These are phyloP conservation scores for Rosellinia necatrix DNA, from an alignment of 2,329 filamentous ascomycete species.

Conservation along the genomic window DNA sequence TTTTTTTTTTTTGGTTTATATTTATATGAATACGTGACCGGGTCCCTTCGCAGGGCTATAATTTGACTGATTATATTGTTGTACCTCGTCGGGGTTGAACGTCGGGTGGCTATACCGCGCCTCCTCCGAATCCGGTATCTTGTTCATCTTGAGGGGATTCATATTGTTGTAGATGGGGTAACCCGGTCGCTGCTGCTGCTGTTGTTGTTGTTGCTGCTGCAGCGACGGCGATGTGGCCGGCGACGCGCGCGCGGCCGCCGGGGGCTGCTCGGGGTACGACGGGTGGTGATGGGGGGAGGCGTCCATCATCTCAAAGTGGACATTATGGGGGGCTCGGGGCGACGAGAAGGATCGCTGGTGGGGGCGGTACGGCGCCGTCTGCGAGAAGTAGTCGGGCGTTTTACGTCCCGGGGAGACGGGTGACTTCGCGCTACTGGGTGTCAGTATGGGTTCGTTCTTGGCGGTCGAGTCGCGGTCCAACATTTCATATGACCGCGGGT, in stretches of 20 bases:
- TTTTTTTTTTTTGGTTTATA: no score
- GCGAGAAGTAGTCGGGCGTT: constrained; percentile 57
- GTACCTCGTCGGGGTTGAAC: no score
- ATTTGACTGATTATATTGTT: constrained; percentile 26
- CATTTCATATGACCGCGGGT: constrained; percentile 80
- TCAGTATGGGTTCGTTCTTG: constrained; percentile 54
- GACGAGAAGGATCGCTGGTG: constrained; percentile 61
- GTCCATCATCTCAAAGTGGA: constrained; percentile 51
- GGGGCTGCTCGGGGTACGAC: constrained; percentile 38
- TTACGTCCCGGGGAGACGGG: constrained; percentile 43
- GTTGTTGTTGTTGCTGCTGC: no score
- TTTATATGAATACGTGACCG: constrained; percentile 38
- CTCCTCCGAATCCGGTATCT: constrained; percentile 47
- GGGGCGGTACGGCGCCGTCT: constrained; percentile 58
- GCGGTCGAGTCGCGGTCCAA: constrained; percentile 62
- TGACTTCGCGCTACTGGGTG: constrained; percentile 48
- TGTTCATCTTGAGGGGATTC: constrained; percentile 62
- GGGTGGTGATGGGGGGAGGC: constrained; percentile 46
- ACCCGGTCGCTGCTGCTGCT: no score
- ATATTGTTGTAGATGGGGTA: constrained; percentile 46
- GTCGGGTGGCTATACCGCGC: constrained; percentile 25
- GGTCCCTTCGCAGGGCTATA: constrained; percentile 30
- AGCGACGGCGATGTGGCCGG: background rate
- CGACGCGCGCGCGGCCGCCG: constrained; percentile 26
- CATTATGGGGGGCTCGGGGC: constrained; percentile 52